Evolutionary conservation across 768 basidiomycete species (phyloP).

Genomic region (Vishniacozyma victoriae): DNA sequence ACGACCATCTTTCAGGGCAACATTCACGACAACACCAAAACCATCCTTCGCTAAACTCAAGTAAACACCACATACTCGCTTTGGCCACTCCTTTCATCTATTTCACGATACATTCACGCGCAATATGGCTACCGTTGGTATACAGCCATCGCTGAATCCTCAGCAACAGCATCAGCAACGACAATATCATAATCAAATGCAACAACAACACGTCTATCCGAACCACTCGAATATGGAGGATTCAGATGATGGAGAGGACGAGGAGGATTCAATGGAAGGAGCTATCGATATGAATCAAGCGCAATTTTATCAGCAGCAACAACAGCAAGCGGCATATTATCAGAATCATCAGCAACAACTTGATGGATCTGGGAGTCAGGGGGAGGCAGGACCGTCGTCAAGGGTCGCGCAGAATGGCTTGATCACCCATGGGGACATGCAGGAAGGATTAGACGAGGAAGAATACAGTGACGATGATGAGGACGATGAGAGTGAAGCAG

Average conservation of each 20-base stretch:
- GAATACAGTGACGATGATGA: constrained; percentile 29
- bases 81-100: no score
- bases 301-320: constrained; percentile 28
- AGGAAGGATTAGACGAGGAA: constrained; percentile 9
- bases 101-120: no score
- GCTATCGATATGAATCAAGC: constrained; percentile 48
- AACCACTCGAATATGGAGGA: constrained; percentile 16
- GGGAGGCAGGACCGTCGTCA: background rate
- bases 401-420: background rate
- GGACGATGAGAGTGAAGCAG: constrained; percentile 32
- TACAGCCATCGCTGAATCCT: no score
- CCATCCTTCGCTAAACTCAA: no score
- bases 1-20: no score
- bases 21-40: no score
- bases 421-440: background rate
- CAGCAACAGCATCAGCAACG: background rate
- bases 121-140: no score
- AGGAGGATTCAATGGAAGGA: constrained; percentile 61
- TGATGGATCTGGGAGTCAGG: background rate
- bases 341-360: constrained; percentile 32
- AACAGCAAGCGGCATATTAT: constrained; percentile 34
- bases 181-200: constrained; percentile 54
- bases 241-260: constrained; percentile 40
- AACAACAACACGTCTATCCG: constrained; percentile 53
- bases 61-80: no score